Conservation (phyloP, 2,329 filamentous ascomycete genomes). For the Corinectria fuckeliana region DNA sequence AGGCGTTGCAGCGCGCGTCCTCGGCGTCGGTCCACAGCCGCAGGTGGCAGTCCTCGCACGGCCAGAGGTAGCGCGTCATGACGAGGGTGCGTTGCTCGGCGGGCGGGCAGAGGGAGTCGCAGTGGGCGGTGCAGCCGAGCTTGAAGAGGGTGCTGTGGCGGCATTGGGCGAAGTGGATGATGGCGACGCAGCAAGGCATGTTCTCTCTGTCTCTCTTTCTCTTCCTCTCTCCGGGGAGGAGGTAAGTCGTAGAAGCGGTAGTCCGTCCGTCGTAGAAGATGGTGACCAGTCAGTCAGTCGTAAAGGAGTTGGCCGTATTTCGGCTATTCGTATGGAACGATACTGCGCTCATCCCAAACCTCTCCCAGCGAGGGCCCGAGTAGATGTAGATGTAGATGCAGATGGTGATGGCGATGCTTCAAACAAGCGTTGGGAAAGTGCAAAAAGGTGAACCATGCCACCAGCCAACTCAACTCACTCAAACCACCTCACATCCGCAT, state of each 20-base stretch:
- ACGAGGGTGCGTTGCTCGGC: constrained; percentile 29
- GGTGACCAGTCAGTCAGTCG: no score
- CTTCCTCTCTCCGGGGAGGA: no score
- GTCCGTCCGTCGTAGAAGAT: no score
- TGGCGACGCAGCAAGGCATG: constrained; percentile 42
- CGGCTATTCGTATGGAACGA: not conserved
- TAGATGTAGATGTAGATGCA: no score
- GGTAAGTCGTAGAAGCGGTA: not conserved
- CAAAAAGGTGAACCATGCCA: no score
- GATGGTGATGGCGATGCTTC: not conserved
- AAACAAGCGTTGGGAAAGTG: not conserved
- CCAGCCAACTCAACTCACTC: not conserved
- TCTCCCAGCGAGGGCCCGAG: not conserved
- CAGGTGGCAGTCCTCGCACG: constrained; percentile 38
- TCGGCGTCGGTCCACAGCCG: constrained; percentile 8
- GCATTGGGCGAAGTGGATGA: constrained; percentile 36
- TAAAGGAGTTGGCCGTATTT: not conserved
- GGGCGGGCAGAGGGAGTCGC: constrained; percentile 32
- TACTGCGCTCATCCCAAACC: not conserved
- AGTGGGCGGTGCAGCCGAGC: constrained; percentile 37
- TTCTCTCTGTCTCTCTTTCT: not conserved
- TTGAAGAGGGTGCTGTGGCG: constrained; percentile 37
- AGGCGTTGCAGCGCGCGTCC: constrained; percentile 14
- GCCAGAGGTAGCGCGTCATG: constrained; percentile 34
- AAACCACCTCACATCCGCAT: no score